These are phyloP conservation scores for Amphirosellinia nigrospora DNA, from an alignment of 495 filamentous ascomycete genomes.

Conservation along the genomic window DNA sequence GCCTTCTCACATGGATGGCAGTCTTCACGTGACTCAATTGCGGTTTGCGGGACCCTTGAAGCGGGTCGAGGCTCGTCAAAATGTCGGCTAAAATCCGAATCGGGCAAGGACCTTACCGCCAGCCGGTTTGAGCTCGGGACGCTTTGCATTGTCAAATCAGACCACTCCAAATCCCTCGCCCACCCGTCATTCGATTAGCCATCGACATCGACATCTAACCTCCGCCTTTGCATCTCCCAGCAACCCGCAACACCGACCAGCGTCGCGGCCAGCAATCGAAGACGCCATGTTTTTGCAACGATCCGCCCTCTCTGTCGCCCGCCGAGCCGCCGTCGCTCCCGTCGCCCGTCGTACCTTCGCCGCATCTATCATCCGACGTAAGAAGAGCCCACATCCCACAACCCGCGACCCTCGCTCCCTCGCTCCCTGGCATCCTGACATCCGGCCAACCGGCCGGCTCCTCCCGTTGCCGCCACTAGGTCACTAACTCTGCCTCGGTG, in stretches of 20 bases:
- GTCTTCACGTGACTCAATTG: constrained; percentile 13
- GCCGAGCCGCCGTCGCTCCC: constrained; percentile 70
- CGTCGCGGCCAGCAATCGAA: constrained; percentile 16
- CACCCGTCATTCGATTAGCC: constrained; percentile 16
- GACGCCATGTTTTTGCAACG: constrained; percentile 83
- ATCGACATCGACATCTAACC: constrained; percentile 20
- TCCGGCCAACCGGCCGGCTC: constrained; percentile 11
- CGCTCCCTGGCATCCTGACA: constrained; percentile 31
- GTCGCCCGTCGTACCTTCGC: constrained; percentile 64
- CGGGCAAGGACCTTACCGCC: constrained; percentile 31
- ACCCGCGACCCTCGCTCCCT: not conserved
- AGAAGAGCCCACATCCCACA: constrained; percentile 48
- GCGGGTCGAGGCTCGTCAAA: constrained; percentile 8
- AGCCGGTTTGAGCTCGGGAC: constrained; percentile 31
- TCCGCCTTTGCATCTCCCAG: constrained; percentile 22
- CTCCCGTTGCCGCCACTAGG: constrained; percentile 23
- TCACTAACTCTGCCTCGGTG: constrained; percentile 22
- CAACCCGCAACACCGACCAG: constrained; percentile 12
- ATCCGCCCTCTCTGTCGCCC: constrained; percentile 72
- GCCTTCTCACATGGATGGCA: too few species aligned
- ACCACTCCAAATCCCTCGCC: constrained; percentile 42
- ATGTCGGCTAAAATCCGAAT: constrained; percentile 26
- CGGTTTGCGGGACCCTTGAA: not conserved
- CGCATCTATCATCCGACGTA: constrained; percentile 65
- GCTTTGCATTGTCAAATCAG: constrained; percentile 37